These are phyloP conservation scores for Leptodontidium sp. DNA, from an alignment of 2,329 filamentous ascomycete species.

Conservation along the genomic window DNA sequence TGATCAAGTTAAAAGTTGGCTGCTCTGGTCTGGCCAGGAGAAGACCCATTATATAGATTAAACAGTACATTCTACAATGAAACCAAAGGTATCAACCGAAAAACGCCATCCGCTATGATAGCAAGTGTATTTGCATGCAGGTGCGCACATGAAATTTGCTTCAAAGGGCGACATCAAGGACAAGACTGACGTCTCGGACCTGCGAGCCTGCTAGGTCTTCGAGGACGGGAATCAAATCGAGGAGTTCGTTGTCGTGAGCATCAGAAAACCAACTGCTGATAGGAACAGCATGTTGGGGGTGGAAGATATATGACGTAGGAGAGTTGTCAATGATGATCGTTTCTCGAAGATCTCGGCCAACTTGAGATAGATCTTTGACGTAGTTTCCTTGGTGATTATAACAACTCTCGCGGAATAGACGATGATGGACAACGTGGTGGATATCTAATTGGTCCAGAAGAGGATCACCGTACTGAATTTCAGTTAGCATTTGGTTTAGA, in stretches of 20 bases:
- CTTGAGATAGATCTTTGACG: constrained; percentile 97
- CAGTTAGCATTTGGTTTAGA: constrained; percentile 27
- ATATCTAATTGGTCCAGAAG: constrained; percentile 96
- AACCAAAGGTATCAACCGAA: constrained; percentile 50
- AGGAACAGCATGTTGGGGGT: constrained; percentile 96
- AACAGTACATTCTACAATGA: constrained; percentile 51
- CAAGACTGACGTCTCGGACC: constrained; percentile 95
- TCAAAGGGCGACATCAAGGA: constrained; percentile 88
- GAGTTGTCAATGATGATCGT: constrained; percentile 99
- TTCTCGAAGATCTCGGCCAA: constrained; percentile 93
- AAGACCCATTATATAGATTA: constrained; percentile 50
- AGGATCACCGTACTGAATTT: constrained; percentile 86
- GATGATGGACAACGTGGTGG: constrained; percentile 94
- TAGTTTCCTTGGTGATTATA: constrained; percentile 99
- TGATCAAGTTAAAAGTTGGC: constrained; percentile 31
- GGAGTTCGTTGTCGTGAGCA: constrained; percentile 97
- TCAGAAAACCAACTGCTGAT: constrained; percentile 99
- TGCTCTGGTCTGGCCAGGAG: constrained; percentile 40
- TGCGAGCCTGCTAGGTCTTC: constrained; percentile 91
- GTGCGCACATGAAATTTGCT: constrained; percentile 44
- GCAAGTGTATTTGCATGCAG: constrained; percentile 46
- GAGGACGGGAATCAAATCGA: constrained; percentile 96
- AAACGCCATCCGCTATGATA: constrained; percentile 51
- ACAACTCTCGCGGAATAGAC: constrained; percentile 96
- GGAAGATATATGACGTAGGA: constrained; percentile 98